Percentiles rank a stretch among this genome's conserved stretches.
phyloP scores from a whole-genome alignment of 257 asterid species.

The Ocimum tenuiflorum region DNA sequence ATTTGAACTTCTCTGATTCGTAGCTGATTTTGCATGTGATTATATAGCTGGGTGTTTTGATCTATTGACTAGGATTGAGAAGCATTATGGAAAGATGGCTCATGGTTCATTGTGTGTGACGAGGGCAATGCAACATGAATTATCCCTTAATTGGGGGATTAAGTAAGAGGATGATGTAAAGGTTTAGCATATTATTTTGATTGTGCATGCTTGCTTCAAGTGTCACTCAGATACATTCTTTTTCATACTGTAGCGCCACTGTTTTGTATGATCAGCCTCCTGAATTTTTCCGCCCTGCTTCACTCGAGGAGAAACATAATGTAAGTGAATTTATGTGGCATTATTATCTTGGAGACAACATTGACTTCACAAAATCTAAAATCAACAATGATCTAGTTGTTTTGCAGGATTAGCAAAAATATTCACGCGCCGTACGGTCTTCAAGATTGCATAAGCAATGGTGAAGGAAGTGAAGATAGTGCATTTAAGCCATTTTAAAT shows the following conservation, averaged over 20 bases:
- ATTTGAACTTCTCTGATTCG: slow-evolving; percentile 4
- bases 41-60: slow-evolving; percentile 10
- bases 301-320: slow-evolving; percentile 66
- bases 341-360: slow-evolving; percentile 17
- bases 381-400: slow-evolving; percentile 48
- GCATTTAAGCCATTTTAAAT: slow-evolving; percentile 1
- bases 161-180: slow-evolving; percentile 41
- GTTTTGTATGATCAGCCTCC: slow-evolving; percentile 95
- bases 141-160: slow-evolving; percentile 89
- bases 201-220: slow-evolving; percentile 1
- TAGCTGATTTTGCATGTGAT: slow-evolving; percentile 14
- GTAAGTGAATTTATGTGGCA: slow-evolving; percentile 38
- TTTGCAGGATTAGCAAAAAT: slow-evolving; percentile 63
- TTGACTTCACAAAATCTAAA: slow-evolving; percentile 24
- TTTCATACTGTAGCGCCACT: slow-evolving; percentile 52
- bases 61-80: slow-evolving; percentile 70
- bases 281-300: slow-evolving; percentile 79
- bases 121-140: slow-evolving; percentile 93
- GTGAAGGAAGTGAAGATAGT: slow-evolving; percentile 33
- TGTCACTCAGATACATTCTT: slow-evolving; percentile 6
- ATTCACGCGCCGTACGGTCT: slow-evolving; percentile 51
- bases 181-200: background rate
- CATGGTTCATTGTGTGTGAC: slow-evolving; percentile 94
- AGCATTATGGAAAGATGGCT: slow-evolving; percentile 78
- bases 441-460: slow-evolving; percentile 71